These are phyloP conservation scores for Quercus cerris DNA, from an alignment of 306 rosid species.

Conservation along the genomic window DNA sequence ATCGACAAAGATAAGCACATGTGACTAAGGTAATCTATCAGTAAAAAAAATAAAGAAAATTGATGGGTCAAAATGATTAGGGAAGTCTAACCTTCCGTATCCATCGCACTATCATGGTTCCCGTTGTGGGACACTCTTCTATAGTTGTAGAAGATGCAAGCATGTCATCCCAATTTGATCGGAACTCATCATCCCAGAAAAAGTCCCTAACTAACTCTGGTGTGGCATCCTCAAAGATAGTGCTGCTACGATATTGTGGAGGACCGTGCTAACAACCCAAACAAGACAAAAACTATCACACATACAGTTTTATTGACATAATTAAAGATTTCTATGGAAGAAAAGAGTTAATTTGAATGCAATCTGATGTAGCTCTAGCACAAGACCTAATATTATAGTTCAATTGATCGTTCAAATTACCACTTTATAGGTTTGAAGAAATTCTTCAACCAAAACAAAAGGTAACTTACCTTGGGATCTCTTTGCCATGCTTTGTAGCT, in stretches of 20 bases:
- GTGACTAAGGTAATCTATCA: neutral
- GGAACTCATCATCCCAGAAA: conserved; percentile 58
- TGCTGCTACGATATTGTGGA: conserved; percentile 54
- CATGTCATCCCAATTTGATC: conserved; percentile 60
- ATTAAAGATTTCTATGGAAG: neutral
- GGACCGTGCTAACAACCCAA: conserved; percentile 46
- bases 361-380: neutral
- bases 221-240: conserved; percentile 62
- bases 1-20: conserved; percentile 26
- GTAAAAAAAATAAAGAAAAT: neutral
- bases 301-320: neutral
- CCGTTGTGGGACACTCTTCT: conserved; percentile 59
- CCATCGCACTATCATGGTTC: conserved; percentile 59
- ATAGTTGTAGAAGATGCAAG: conserved; percentile 36
- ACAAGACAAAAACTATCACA: neutral
- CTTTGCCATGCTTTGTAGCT: conserved; percentile 54
- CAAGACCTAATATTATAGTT: neutral
- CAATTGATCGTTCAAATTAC: neutral
- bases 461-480: conserved; percentile 43
- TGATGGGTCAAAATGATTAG: neutral
- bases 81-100: conserved; percentile 41
- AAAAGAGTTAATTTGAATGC: neutral
- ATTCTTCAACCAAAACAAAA: neutral
- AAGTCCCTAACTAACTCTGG: conserved; percentile 61
- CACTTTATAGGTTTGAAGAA: neutral